Evolutionary conservation across 2,329 filamentous ascomycete genomes (phyloP).

Genomic region (Aspergillus costaricaensis): DNA sequence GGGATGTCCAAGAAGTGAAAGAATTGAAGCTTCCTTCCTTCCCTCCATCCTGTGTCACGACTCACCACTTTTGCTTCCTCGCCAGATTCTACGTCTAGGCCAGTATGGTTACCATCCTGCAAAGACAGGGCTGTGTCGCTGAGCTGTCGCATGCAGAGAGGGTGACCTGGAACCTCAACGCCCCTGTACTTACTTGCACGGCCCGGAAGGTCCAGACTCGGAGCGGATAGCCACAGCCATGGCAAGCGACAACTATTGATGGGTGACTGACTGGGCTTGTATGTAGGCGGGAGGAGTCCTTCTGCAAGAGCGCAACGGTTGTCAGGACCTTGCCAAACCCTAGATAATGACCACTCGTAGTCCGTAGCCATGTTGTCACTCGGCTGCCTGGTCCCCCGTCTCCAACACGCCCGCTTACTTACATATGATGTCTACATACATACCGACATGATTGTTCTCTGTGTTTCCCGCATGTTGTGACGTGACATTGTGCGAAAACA

Average conservation of each 20-base stretch:
- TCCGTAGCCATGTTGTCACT: too few relatives aligned
- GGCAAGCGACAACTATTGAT: background rate
- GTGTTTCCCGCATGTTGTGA: background rate
- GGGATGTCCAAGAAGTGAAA: too few relatives aligned
- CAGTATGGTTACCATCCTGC: background rate
- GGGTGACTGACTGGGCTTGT: background rate
- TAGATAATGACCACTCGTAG: background rate
- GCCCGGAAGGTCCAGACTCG: background rate
- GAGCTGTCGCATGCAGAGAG: background rate
- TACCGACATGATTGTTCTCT: background rate
- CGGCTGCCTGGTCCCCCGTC: too few relatives aligned
- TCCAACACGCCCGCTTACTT: too few relatives aligned
- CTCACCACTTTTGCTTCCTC: background rate
- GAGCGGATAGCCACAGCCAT: constrained; percentile 1
- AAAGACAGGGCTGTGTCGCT: constrained; percentile 2
- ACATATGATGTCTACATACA: too few relatives aligned
- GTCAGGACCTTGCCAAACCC: background rate
- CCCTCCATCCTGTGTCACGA: background rate
- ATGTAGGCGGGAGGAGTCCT: background rate
- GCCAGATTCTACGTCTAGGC: background rate
- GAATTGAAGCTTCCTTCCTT: background rate
- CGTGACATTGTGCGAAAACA: background rate
- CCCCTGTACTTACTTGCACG: background rate
- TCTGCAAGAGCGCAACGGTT: background rate
- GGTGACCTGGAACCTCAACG: background rate